A percentile compares a stretch with the other conserved stretches of the same genome.
Conservation (phyloP, 345 rosid species). For the Garcia nutans region DNA sequence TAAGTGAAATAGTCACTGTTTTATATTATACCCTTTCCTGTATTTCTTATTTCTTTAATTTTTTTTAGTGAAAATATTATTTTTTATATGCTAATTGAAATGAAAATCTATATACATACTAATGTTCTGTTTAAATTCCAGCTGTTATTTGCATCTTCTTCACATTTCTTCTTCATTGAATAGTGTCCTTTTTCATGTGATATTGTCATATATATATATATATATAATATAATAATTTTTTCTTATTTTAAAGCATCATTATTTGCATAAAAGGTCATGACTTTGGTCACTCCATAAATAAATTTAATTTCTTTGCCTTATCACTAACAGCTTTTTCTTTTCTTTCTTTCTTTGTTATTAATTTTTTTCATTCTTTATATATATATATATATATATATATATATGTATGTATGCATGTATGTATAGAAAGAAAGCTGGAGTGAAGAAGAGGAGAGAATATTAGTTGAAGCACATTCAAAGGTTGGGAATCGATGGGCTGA, state of each 20-base stretch:
- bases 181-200: constrained; percentile 34
- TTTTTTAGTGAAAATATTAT: background rate
- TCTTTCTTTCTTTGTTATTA: background rate
- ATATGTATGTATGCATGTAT: too few relatives aligned
- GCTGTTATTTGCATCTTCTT: constrained; percentile 10
- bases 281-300: constrained; percentile 13
- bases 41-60: background rate
- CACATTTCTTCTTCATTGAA: constrained; percentile 7
- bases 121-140: background rate
- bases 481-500: constrained; percentile 96
- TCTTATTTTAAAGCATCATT: constrained; percentile 10
- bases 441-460: constrained; percentile 76
- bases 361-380: background rate
- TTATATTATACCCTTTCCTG: too few relatives aligned
- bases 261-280: constrained; percentile 10
- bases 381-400: too few relatives aligned
- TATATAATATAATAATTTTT: background rate
- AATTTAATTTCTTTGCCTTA: background rate
- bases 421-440: constrained; percentile 85
- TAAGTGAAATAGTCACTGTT: background rate
- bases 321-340: background rate
- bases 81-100: background rate
- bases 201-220: background rate
- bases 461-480: constrained; percentile 69
- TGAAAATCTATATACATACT: too few relatives aligned